Evolutionary conservation across 805 yeast genomes (phyloP), one percentile per base, ranked within the genome.

Genomic region (Metschnikowia santaceciliae): DNA sequence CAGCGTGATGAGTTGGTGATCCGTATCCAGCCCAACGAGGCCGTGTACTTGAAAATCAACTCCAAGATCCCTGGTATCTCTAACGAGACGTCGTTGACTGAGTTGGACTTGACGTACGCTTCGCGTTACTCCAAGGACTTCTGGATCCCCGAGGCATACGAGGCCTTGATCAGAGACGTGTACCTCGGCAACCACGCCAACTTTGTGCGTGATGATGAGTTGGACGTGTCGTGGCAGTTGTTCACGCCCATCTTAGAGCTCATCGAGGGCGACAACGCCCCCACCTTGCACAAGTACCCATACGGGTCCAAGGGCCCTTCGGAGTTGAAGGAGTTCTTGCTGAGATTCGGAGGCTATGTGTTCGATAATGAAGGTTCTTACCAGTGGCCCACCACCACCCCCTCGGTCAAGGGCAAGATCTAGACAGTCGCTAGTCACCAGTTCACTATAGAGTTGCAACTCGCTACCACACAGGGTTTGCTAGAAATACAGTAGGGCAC

Each of bases 141-240:
- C 73, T 87, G 94, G 85, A 91, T 94, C 63, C 98, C 99, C 42
- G 97, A 92, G 76, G 98, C 98, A 39, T 94, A 94, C 70, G 99
- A 94, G 76, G 87, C 97, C 1, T 81, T 94, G 61, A 89, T 94
- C 62, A 83, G 95, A 70, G 98, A 94, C 70, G 88, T 92, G 56
- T 71, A 86, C 65, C 79, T 82, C 59, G 98, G 95, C 51, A 96
- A 91, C 71, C 99, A 94, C 73, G 88, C 98, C 47, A 92, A 92
- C 75, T 94, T 94, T 67, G 98, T 94, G 33, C 86, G 99, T 74
- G 97, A 92, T 67, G 99, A 94, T 68, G 99, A 94, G 75, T 80
- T 94, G 65, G 97, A 91, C 50, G 83, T 86, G 52, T 86, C 95
- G 54, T 94, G 99, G 99, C 79, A 78, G 60, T 75, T 94, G 52